Percentiles rank a stretch among this genome's conserved stretches.
Evolutionary conservation across 495 filamentous ascomycete species (phyloP).

Genomic region (Oidiodendron maius): DNA sequence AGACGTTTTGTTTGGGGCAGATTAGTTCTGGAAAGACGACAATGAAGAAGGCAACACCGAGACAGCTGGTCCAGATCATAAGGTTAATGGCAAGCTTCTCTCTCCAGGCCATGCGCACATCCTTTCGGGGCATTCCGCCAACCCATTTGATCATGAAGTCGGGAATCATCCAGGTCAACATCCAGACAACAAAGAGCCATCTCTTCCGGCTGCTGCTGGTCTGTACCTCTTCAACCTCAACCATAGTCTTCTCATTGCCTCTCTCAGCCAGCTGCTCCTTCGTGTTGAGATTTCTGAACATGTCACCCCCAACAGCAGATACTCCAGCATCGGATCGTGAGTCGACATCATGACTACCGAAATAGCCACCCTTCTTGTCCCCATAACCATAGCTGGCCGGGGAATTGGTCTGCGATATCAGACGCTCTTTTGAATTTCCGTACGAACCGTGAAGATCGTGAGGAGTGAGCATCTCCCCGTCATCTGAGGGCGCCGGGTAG

Average conservation of each 20-base stretch:
- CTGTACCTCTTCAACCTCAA: slow-evolving; percentile 78
- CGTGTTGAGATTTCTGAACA: slow-evolving; percentile 97
- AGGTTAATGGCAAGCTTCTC: slow-evolving; percentile 98
- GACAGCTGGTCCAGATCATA: slow-evolving; percentile 89
- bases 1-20: slow-evolving; percentile 88
- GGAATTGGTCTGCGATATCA: slow-evolving; percentile 49
- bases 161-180: slow-evolving; percentile 82
- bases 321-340: slow-evolving; percentile 83
- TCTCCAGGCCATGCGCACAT: slow-evolving; percentile 90
- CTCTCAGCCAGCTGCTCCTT: slow-evolving; percentile 92
- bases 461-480: slow-evolving; percentile 37
- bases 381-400: slow-evolving; percentile 52
- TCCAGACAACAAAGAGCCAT: slow-evolving; percentile 84
- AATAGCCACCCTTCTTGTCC: slow-evolving; percentile 72
- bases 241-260: slow-evolving; percentile 82
- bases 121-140: slow-evolving; percentile 85
- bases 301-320: slow-evolving; percentile 87
- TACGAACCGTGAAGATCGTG: slow-evolving; percentile 43
- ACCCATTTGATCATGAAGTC: slow-evolving; percentile 74
- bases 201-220: slow-evolving; percentile 80
- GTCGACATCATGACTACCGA: slow-evolving; percentile 78
- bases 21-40: slow-evolving; percentile 82
- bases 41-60: slow-evolving; percentile 77
- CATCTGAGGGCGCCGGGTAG: slow-evolving; percentile 38
- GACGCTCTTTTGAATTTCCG: slow-evolving; percentile 63